phyloP scores from a whole-genome alignment of 768 basidiomycete genomes.

The Naganishia randhawae region DNA sequence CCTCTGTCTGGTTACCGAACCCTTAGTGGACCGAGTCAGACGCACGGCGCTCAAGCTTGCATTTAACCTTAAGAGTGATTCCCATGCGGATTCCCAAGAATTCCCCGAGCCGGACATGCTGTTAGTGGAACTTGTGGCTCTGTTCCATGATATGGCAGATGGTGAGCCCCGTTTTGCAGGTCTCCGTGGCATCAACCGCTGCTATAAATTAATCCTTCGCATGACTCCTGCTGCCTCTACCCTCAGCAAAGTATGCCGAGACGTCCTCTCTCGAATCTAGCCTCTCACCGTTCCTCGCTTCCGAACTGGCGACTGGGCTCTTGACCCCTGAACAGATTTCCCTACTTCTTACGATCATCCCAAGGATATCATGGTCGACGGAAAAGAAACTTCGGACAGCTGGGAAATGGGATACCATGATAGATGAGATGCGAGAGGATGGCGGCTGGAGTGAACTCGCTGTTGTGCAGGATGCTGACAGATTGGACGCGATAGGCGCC shows the following conservation, averaged over 20 bases:
- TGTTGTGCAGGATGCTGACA: conserved; percentile 75
- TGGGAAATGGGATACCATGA: conserved; percentile 55
- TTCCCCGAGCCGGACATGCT: conserved; percentile 60
- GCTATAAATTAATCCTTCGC: not conserved
- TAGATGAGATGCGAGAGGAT: conserved; percentile 32
- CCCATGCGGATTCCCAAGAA: conserved; percentile 13
- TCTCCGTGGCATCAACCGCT: not conserved
- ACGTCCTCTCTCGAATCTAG: conserved; percentile 30
- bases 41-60: conserved; percentile 71
- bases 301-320: conserved; percentile 9
- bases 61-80: conserved; percentile 47
- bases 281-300: conserved; percentile 30
- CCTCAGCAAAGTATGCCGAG: conserved; percentile 37
- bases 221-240: not conserved
- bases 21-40: conserved; percentile 73
- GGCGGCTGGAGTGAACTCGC: conserved; percentile 69
- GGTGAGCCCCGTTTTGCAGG: conserved; percentile 59
- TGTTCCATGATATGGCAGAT: conserved; percentile 81
- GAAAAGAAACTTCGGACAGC: conserved; percentile 65
- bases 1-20: not conserved
- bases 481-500: conserved; percentile 75
- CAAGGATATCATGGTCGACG: conserved; percentile 79
- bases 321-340: conserved; percentile 26
- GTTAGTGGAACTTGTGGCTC: conserved; percentile 75
- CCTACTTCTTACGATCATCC: conserved; percentile 56